Percentiles rank a stretch among this genome's conserved stretches.
Evolutionary conservation across 164 flowering plant genomes (phyloP).

Genomic region (Saururus chinensis): DNA sequence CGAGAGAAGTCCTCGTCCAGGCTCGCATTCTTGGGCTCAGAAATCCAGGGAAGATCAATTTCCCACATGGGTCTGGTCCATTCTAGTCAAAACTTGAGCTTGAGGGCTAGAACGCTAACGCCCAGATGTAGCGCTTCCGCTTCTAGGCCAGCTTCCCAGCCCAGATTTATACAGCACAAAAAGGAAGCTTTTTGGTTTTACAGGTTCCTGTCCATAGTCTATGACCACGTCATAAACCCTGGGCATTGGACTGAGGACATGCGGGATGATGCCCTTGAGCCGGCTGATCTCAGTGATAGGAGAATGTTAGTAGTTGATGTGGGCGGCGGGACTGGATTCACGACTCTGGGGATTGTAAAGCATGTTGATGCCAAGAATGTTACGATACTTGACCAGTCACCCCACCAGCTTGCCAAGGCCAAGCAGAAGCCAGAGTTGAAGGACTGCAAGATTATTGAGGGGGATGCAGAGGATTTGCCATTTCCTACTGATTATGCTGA

Average conservation of each 20-base stretch:
- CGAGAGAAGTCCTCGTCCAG: slow-evolving; percentile 27
- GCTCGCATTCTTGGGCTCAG: slow-evolving; percentile 33
- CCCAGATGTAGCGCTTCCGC: slow-evolving; percentile 41
- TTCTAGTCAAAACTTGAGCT: slow-evolving; percentile 10
- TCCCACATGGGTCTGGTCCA: slow-evolving; percentile 26
- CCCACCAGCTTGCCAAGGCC: slow-evolving; percentile 80
- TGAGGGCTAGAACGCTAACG: slow-evolving; percentile 8
- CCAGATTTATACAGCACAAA: slow-evolving; percentile 73
- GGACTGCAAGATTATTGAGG: slow-evolving; percentile 60
- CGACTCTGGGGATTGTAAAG: slow-evolving; percentile 70
- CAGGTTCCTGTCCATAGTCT: slow-evolving; percentile 58
- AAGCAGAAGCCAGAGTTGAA: slow-evolving; percentile 64
- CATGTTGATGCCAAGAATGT: slow-evolving; percentile 79
- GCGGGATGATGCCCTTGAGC: slow-evolving; percentile 79
- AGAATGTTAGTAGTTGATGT: slow-evolving; percentile 64
- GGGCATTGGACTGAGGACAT: slow-evolving; percentile 88
- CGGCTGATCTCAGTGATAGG: slow-evolving; percentile 49
- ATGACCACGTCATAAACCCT: slow-evolving; percentile 67
- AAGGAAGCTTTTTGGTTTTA: slow-evolving; percentile 85
- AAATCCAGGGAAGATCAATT: slow-evolving; percentile 26
- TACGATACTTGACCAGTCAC: slow-evolving; percentile 68
- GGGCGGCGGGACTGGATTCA: slow-evolving; percentile 80
- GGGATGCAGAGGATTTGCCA: slow-evolving; percentile 77
- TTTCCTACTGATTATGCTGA: slow-evolving; percentile 72
- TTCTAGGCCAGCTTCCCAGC: slow-evolving; percentile 60